Evolutionary conservation across 179 eudicot genomes (phyloP).

Genomic region (Sideroxylon spinosum): DNA sequence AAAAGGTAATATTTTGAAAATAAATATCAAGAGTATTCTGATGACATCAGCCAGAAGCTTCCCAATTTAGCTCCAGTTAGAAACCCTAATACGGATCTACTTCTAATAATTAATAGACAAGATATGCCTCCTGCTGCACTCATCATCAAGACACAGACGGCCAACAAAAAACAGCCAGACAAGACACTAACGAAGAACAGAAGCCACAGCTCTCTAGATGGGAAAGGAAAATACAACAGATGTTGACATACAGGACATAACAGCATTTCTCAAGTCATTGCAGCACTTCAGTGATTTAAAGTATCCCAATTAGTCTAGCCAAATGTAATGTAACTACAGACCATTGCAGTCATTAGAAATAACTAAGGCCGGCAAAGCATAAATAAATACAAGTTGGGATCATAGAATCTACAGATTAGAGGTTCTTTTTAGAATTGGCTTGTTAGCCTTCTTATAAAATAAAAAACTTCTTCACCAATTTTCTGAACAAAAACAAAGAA

Average conservation of each 20-base stretch:
- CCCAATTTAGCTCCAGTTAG: neutral
- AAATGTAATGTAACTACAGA: too few species aligned
- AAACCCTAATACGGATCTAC: conserved; percentile 6
- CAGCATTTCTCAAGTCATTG: neutral
- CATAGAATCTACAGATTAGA: too few species aligned
- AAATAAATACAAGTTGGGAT: too few species aligned
- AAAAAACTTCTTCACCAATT: too few species aligned
- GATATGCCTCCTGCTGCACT: neutral
- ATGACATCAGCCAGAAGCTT: neutral
- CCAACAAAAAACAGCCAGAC: neutral
- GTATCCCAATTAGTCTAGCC: too few species aligned
- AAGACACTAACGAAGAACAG: neutral
- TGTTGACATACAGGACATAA: neutral
- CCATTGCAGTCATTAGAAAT: too few species aligned
- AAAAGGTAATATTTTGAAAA: neutral
- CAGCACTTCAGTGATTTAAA: neutral
- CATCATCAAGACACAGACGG: conserved; percentile 7
- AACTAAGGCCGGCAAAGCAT: too few species aligned
- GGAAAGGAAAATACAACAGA: neutral
- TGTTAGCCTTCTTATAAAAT: too few species aligned
- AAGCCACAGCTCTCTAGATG: neutral
- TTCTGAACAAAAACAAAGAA: too few species aligned
- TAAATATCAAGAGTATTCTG: neutral
- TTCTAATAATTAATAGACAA: neutral
- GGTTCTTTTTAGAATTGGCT: too few species aligned